Conservation (phyloP, 805 yeast species). For the Candida lessepsii region DNA sequence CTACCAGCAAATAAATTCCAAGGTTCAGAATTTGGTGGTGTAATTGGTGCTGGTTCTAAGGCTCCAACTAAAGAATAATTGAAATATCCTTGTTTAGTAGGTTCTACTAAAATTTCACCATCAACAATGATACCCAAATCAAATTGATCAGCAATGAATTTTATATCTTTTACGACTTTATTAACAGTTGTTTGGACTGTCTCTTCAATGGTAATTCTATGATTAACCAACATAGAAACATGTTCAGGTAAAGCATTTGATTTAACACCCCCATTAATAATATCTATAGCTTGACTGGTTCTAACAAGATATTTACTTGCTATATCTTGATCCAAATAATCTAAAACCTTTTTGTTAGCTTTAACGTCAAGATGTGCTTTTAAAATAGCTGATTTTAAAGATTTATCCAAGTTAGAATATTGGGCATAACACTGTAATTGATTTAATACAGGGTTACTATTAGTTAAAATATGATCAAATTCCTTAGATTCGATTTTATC, state of each 20-base stretch:
- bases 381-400: constrained; percentile 36
- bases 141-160: constrained; percentile 33
- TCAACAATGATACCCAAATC: constrained; percentile 35
- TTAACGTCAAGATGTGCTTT: constrained; percentile 32
- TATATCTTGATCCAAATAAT: constrained; percentile 26
- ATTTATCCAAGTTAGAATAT: constrained; percentile 34
- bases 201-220: constrained; percentile 47
- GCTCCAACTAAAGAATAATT: constrained; percentile 24
- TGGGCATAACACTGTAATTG: constrained; percentile 49
- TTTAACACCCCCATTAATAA: constrained; percentile 49
- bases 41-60: constrained; percentile 40
- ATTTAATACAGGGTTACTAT: constrained; percentile 43
- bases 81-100: constrained; percentile 24
- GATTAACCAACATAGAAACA: constrained; percentile 43
- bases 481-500: constrained; percentile 36
- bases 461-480: constrained; percentile 38
- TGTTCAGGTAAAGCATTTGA: constrained; percentile 51
- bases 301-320: constrained; percentile 36
- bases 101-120: constrained; percentile 13
- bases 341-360: constrained; percentile 39
- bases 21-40: constrained; percentile 30
- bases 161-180: constrained; percentile 31
- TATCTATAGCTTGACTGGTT: constrained; percentile 50
- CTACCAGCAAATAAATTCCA: constrained; percentile 40
- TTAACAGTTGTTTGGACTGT: constrained; percentile 30